Evolutionary conservation across 257 asterid species (phyloP).

Genomic region (Rhazya stricta): DNA sequence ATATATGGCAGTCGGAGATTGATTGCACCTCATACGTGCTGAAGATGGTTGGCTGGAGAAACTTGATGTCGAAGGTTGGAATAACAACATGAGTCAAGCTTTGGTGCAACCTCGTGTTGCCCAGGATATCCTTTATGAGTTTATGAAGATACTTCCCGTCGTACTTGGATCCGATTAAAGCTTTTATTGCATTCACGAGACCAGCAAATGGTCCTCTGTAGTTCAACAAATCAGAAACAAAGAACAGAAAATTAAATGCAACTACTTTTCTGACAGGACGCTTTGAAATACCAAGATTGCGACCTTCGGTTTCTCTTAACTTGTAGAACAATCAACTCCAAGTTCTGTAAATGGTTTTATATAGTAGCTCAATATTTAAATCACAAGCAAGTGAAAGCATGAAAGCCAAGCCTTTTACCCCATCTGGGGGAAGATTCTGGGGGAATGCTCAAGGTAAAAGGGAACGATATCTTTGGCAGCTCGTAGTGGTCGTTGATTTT

Average conservation of each 20-base stretch:
- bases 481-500: conserved; percentile 40
- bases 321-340: too few relatives aligned
- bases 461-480: conserved; percentile 51
- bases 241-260: neutral
- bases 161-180: conserved; percentile 36
- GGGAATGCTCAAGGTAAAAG: conserved; percentile 37
- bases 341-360: too few relatives aligned
- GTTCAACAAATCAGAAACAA: neutral
- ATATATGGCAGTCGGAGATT: neutral
- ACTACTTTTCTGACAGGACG: too few relatives aligned
- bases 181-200: conserved; percentile 3
- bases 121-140: conserved; percentile 28
- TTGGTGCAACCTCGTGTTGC: conserved; percentile 26
- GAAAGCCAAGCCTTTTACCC: neutral
- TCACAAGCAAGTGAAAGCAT: too few relatives aligned
- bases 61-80: conserved; percentile 52
- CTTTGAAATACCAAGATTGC: too few relatives aligned
- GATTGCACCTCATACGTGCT: conserved; percentile 4
- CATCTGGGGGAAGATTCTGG: conserved; percentile 26
- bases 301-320: too few relatives aligned
- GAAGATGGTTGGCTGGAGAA: conserved; percentile 46
- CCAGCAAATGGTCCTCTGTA: conserved; percentile 31
- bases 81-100: conserved; percentile 45
- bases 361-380: too few relatives aligned
- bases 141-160: conserved; percentile 42